A percentile compares a stretch with the other conserved stretches of the same genome.
phyloP scores from a whole-genome alignment of 805 yeast genomes.

The Yarrowia alimentaria region DNA sequence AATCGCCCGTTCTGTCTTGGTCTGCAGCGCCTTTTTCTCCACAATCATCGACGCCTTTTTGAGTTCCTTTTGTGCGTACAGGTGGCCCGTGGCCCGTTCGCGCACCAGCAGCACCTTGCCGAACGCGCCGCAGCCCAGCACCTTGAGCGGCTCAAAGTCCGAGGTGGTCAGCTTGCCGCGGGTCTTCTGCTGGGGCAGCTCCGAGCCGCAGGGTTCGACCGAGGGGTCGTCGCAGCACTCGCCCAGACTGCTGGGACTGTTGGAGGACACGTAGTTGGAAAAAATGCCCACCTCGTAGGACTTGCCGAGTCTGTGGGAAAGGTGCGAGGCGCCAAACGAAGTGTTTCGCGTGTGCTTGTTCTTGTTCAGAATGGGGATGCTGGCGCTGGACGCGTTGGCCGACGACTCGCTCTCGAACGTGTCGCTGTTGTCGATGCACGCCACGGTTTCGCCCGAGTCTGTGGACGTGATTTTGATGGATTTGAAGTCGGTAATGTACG shows the following conservation, averaged over 20 bases:
- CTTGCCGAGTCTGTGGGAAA: constrained; percentile 43
- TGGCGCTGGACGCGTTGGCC: constrained; percentile 21
- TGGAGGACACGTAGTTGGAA: constrained; percentile 41
- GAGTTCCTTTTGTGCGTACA: constrained; percentile 84
- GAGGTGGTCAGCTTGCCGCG: constrained; percentile 36
- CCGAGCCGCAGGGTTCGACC: constrained; percentile 14
- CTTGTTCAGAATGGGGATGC: constrained; percentile 22
- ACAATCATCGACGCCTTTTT: constrained; percentile 78
- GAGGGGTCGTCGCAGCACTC: constrained; percentile 14
- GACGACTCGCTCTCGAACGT: too few relatives aligned
- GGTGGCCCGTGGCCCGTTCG: constrained; percentile 56
- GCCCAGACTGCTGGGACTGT: constrained; percentile 15
- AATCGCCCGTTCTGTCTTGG: constrained; percentile 76
- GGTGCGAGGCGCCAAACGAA: constrained; percentile 18
- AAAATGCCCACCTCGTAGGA: constrained; percentile 53
- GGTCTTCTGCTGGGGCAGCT: neutral
- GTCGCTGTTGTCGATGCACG: constrained; percentile 14
- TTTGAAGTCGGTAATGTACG: constrained; percentile 22
- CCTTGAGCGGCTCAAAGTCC: constrained; percentile 74
- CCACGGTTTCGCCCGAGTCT: constrained; percentile 25
- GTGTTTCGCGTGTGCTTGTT: constrained; percentile 1
- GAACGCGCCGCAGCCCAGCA: constrained; percentile 83
- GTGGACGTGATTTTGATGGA: constrained; percentile 20
- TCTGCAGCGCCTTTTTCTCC: constrained; percentile 59
- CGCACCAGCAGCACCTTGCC: constrained; percentile 81